phyloP scores from a whole-genome alignment of 805 yeast species.

The Candida dajiaensis region DNA sequence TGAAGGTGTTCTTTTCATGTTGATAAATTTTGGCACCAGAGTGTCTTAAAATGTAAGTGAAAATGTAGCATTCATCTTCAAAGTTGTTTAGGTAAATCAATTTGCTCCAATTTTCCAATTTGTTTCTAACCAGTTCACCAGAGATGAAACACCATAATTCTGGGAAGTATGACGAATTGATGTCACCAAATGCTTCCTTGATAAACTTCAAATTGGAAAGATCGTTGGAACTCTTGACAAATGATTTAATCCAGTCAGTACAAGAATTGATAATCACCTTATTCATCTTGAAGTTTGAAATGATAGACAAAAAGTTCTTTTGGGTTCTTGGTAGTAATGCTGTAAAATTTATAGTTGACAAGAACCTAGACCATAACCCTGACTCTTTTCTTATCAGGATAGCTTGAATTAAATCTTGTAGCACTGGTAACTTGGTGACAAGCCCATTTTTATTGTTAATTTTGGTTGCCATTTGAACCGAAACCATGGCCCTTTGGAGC shows the following conservation, averaged over 20 bases:
- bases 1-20: slow-evolving; percentile 14
- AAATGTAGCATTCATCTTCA: slow-evolving; percentile 18
- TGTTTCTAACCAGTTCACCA: slow-evolving; percentile 11
- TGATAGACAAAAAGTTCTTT: slow-evolving; percentile 4
- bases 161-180: slow-evolving; percentile 15
- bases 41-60: slow-evolving; percentile 15
- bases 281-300: slow-evolving; percentile 8
- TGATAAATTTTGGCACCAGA: slow-evolving; percentile 12
- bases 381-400: slow-evolving; percentile 1
- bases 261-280: slow-evolving; percentile 7
- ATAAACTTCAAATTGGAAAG: slow-evolving; percentile 5
- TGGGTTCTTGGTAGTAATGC: slow-evolving; percentile 6
- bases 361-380: slow-evolving; percentile 6
- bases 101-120: slow-evolving; percentile 20
- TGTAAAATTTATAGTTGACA: background rate
- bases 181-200: slow-evolving; percentile 9
- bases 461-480: slow-evolving; percentile 4
- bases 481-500: slow-evolving; percentile 6
- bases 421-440: slow-evolving; percentile 2
- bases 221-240: background rate
- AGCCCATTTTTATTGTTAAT: slow-evolving; percentile 6
- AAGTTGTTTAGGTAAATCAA: slow-evolving; percentile 18
- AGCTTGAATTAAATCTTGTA: slow-evolving; percentile 3
- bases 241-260: slow-evolving; percentile 4
- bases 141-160: slow-evolving; percentile 19